phyloP scores from a whole-genome alignment of 305 asterid species.

The Caryopteris hybrid region DNA sequence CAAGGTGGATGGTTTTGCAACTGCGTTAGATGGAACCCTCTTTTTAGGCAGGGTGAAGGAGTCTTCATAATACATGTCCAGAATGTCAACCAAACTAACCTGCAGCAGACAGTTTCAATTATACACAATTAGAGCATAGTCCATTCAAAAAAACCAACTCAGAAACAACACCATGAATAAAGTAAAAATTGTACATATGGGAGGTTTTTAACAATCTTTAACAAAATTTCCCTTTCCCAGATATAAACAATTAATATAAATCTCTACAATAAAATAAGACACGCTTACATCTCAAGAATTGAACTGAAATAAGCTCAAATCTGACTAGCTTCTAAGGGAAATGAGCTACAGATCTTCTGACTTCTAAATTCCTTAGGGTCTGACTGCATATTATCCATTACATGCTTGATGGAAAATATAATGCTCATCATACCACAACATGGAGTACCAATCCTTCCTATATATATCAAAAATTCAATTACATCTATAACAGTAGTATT shows the following conservation, averaged over 20 bases:
- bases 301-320: background rate
- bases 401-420: background rate
- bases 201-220: background rate
- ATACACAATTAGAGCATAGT: background rate
- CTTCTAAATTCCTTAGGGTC: background rate
- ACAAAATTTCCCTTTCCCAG: background rate
- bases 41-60: slow-evolving; percentile 67
- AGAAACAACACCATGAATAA: background rate
- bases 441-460: background rate
- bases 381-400: no score
- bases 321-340: background rate
- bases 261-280: background rate
- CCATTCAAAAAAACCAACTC: background rate
- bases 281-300: background rate
- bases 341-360: background rate
- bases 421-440: background rate
- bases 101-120: slow-evolving; percentile 30
- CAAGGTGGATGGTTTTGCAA: slow-evolving; percentile 43
- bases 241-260: background rate
- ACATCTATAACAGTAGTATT: background rate
- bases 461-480: background rate
- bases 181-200: background rate
- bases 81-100: slow-evolving; percentile 63
- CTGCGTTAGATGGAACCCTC: slow-evolving; percentile 48
- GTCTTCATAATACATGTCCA: slow-evolving; percentile 89